Conservation (phyloP, 2,329 filamentous ascomycete genomes). For the Cercospora berteroae region DNA sequence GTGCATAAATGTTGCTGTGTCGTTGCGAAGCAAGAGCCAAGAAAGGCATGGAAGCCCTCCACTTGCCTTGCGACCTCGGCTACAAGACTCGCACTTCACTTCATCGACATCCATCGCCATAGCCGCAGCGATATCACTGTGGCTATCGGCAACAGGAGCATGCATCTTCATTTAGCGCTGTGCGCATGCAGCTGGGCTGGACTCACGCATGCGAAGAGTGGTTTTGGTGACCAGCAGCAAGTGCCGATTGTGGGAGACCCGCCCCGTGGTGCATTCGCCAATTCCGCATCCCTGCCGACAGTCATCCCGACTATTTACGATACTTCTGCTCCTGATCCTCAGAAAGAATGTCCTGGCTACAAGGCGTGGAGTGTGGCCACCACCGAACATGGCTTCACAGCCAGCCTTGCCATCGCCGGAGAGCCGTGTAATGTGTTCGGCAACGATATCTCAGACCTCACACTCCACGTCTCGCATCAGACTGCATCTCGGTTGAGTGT, state of each 20-base stretch:
- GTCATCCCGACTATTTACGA: slow-evolving; percentile 25
- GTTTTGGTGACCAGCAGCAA: slow-evolving; percentile 1
- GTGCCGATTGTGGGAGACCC: neutral
- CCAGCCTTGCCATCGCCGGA: slow-evolving; percentile 30
- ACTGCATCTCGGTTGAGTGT: slow-evolving; percentile 30
- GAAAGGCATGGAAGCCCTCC: neutral
- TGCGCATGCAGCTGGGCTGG: neutral
- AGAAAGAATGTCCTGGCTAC: slow-evolving; percentile 32
- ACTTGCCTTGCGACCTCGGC: slow-evolving; percentile 4
- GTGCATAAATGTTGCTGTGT: neutral
- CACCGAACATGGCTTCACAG: slow-evolving; percentile 28
- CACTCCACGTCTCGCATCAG: slow-evolving; percentile 32
- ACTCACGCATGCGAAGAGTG: slow-evolving; percentile 2
- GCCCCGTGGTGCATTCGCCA: neutral
- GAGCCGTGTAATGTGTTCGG: slow-evolving; percentile 30
- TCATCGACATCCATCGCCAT: slow-evolving; percentile 6
- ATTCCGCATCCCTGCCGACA: slow-evolving; percentile 7
- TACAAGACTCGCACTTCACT: slow-evolving; percentile 1
- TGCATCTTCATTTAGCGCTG: neutral
- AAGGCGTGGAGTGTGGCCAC: slow-evolving; percentile 25
- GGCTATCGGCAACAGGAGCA: neutral
- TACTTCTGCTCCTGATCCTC: slow-evolving; percentile 28
- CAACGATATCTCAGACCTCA: slow-evolving; percentile 29
- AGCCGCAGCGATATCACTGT: neutral
- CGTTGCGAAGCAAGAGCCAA: neutral